Base-by-base conservation (phyloP, 495 filamentous ascomycete genomes). In the Trichocladium uniseriatum region DNA sequence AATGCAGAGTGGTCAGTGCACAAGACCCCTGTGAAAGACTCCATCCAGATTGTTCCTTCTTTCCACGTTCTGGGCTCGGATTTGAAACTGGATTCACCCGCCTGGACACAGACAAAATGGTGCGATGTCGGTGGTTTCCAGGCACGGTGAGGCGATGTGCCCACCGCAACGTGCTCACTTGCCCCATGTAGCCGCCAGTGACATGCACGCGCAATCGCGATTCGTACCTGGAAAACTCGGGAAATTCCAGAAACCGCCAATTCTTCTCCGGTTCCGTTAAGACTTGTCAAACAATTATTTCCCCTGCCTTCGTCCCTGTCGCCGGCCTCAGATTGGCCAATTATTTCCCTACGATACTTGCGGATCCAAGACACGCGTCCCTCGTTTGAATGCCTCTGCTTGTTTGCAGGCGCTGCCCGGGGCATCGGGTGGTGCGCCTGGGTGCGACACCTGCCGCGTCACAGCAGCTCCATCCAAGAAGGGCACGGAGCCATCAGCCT, bases 371-470 rank as follows among this genome's bases (percentile, higher is more conserved):
- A 27, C 24, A 35, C 32, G 3, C 32, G 15, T 34, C 39, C 18
- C 32, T 36, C 38, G n/a, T 53, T 55, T 53, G 56, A 19, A 56
- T 57, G 53, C 38, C 44, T 53, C 43, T 40, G 36, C 53, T 56
- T 16, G 53, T 37, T 20, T 48, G 53, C 43, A 48, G 56, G 47
- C 53, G 51, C 31, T 38, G 43, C 41, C 53, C 53, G 37, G 48
- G 57, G 48, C 41, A 56, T n/a, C 38, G 11, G 51, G 57, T 62
- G 52, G 43, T 64, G 55, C 61, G 56, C 55, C 57, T 64, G 39
- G 53, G 55, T 62, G 45, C 62, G 47, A 53, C 61, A 50, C 40
- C 55, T 31, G 49, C 54, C 35, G 43, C 51, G 44, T 48, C 38
- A 38, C 53, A 39, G 3, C 24, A 27, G 46, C 38, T 48, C 43